These are phyloP conservation scores for Ceratocystis albifundus DNA, from an alignment of 2,329 filamentous ascomycete species.

Conservation along the genomic window DNA sequence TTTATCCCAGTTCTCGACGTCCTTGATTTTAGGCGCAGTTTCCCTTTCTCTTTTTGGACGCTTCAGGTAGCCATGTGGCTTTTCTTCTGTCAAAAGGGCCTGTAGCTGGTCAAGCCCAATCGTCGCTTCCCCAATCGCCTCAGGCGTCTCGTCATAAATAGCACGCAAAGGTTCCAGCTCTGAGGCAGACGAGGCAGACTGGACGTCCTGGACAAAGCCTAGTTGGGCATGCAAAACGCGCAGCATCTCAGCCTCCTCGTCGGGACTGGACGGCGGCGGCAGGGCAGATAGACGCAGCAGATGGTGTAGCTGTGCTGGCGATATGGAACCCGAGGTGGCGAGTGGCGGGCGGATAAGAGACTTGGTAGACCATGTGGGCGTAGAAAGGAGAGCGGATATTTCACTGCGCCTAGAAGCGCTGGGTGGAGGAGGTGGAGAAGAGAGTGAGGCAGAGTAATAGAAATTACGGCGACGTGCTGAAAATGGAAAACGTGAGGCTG, in stretches of 20 bases:
- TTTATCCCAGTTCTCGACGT: constrained; percentile 56
- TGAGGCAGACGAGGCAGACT: constrained; percentile 48
- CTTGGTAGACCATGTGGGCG: constrained; percentile 73
- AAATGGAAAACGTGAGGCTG: background rate
- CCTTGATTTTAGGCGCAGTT: constrained; percentile 19
- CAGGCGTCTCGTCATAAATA: constrained; percentile 68
- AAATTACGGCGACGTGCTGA: background rate
- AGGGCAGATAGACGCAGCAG: constrained; percentile 83
- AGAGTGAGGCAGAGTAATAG: background rate
- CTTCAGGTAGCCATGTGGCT: constrained; percentile 44
- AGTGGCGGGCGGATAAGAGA: constrained; percentile 49
- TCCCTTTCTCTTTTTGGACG: constrained; percentile 29
- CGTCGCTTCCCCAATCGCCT: constrained; percentile 47
- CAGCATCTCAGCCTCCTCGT: constrained; percentile 60
- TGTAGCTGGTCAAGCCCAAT: constrained; percentile 48
- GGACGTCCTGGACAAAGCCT: constrained; percentile 79
- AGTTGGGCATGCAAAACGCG: constrained; percentile 68
- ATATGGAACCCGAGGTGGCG: constrained; percentile 37
- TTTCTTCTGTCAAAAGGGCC: constrained; percentile 48
- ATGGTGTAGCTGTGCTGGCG: constrained; percentile 61
- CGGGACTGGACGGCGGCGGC: constrained; percentile 51
- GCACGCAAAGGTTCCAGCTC: constrained; percentile 62
- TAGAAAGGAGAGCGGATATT: constrained; percentile 44
- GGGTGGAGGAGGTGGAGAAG: constrained; percentile 24
- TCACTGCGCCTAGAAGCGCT: constrained; percentile 24